These are phyloP conservation scores for Yamagishiella unicocca DNA, from an alignment of 139 green algal species.

Conservation along the genomic window DNA sequence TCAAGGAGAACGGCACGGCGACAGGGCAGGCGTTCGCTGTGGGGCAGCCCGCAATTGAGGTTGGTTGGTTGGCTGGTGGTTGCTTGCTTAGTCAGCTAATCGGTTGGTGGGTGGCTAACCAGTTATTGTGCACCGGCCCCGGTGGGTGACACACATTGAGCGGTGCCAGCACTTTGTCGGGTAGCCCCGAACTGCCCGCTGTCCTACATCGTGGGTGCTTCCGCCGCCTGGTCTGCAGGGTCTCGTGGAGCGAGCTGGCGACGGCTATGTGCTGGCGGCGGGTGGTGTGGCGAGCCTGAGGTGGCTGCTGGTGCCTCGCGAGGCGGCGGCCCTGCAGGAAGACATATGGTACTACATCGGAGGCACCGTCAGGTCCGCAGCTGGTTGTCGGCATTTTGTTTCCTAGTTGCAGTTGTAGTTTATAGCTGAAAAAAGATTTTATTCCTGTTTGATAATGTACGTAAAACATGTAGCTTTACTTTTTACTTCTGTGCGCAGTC, in stretches of 20 bases:
- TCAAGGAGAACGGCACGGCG: neutral
- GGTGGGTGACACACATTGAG: no score
- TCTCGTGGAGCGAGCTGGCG: neutral
- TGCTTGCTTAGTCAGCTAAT: no score
- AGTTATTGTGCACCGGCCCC: no score
- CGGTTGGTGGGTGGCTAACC: no score
- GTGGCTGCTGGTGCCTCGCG: conserved; percentile 7
- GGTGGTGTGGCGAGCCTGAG: neutral
- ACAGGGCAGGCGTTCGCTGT: neutral
- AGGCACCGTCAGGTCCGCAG: neutral
- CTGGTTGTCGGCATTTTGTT: neutral
- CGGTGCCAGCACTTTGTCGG: no score
- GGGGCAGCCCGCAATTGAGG: neutral
- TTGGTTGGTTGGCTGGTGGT: no score
- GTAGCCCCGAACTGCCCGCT: no score
- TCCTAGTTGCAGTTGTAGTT: neutral
- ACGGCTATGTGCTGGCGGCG: neutral
- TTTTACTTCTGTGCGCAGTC: neutral
- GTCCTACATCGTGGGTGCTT: no score
- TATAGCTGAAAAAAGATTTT: neutral
- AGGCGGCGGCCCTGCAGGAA: neutral
- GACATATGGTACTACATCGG: conserved; percentile 24
- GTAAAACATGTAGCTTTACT: no score
- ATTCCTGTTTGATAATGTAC: neutral
- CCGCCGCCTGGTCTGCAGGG: no score